phyloP scores from a whole-genome alignment of 768 basidiomycete species.

The Suillus americanus region DNA sequence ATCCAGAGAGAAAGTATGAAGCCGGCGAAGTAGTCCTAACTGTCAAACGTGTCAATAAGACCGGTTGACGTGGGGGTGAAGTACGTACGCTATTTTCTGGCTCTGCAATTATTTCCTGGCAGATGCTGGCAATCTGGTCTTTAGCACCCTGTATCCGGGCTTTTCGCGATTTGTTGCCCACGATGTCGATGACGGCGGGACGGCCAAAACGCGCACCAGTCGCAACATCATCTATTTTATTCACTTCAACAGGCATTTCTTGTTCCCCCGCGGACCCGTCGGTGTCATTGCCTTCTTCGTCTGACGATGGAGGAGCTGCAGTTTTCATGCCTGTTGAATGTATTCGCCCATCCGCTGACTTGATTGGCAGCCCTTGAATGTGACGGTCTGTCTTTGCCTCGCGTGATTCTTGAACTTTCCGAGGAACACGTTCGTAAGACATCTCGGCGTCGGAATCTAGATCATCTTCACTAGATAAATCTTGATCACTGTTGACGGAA shows the following conservation, averaged over 20 bases:
- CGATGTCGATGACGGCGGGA: slow-evolving; percentile 69
- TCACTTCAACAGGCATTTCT: slow-evolving; percentile 23
- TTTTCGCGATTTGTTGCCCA: slow-evolving; percentile 64
- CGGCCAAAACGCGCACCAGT: slow-evolving; percentile 90
- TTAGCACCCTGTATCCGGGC: slow-evolving; percentile 76
- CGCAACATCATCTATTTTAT: slow-evolving; percentile 63
- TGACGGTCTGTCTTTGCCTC: slow-evolving; percentile 47
- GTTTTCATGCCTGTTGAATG: slow-evolving; percentile 49
- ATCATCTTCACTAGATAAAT: slow-evolving; percentile 9
- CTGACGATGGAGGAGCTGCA: slow-evolving; percentile 16
- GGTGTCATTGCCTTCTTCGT: slow-evolving; percentile 32
- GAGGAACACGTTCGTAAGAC: slow-evolving; percentile 67
- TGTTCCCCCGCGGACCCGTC: slow-evolving; percentile 37
- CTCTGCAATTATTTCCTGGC: slow-evolving; percentile 91
- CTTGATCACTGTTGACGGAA: slow-evolving; percentile 11
- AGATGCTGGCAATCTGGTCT: slow-evolving; percentile 91
- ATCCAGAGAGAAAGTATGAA: slow-evolving; percentile 86
- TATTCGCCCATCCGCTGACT: slow-evolving; percentile 78
- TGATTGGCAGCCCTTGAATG: slow-evolving; percentile 78
- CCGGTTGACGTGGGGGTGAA: background rate
- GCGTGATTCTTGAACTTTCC: slow-evolving; percentile 48
- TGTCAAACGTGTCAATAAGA: slow-evolving; percentile 32
- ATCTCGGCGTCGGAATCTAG: slow-evolving; percentile 67
- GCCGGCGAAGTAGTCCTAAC: slow-evolving; percentile 85
- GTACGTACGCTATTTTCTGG: slow-evolving; percentile 88